Evolutionary conservation across 2,329 filamentous ascomycete species (phyloP).

Genomic region (Elsinoe australis): DNA sequence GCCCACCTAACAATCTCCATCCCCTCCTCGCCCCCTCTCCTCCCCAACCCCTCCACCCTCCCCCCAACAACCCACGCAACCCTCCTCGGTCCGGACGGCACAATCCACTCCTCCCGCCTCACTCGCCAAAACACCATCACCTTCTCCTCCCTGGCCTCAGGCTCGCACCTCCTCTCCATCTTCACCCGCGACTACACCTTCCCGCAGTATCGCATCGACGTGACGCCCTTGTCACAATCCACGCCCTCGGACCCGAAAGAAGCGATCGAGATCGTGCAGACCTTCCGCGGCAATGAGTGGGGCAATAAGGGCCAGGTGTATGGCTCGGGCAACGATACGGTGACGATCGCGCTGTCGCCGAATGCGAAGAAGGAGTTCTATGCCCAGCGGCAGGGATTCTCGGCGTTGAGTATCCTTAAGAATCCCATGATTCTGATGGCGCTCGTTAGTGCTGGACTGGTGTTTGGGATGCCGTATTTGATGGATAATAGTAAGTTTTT

Average conservation of each 20-base stretch:
- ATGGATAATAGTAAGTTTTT: constrained; percentile 83
- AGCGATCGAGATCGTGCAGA: constrained; percentile 66
- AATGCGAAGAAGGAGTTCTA: constrained; percentile 66
- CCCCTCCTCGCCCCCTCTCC: constrained; percentile 35
- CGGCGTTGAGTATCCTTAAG: constrained; percentile 69
- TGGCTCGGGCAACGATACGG: constrained; percentile 35
- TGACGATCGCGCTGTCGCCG: constrained; percentile 55
- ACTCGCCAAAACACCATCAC: constrained; percentile 62
- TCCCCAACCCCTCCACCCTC: constrained; percentile 41
- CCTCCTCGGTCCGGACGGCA: constrained; percentile 41
- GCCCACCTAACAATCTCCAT: constrained; percentile 47
- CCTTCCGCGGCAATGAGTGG: constrained; percentile 84
- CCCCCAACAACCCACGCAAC: constrained; percentile 56
- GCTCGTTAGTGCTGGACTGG: constrained; percentile 70
- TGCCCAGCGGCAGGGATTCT: constrained; percentile 59
- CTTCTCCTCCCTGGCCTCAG: constrained; percentile 63
- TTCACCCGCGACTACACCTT: constrained; percentile 69
- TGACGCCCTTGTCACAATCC: constrained; percentile 34
- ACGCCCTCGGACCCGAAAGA: constrained; percentile 27
- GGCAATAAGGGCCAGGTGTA: constrained; percentile 66
- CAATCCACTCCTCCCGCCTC: constrained; percentile 53
- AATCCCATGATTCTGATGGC: constrained; percentile 96
- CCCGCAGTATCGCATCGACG: constrained; percentile 71
- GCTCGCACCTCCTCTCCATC: constrained; percentile 76
- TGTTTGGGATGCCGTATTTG: constrained; percentile 89